A percentile compares a stretch with the other conserved stretches of the same genome.
These are phyloP conservation scores for Microstroma glucosiphilum DNA, from an alignment of 1,284 basidiomycete genomes.

Conservation along the genomic window DNA sequence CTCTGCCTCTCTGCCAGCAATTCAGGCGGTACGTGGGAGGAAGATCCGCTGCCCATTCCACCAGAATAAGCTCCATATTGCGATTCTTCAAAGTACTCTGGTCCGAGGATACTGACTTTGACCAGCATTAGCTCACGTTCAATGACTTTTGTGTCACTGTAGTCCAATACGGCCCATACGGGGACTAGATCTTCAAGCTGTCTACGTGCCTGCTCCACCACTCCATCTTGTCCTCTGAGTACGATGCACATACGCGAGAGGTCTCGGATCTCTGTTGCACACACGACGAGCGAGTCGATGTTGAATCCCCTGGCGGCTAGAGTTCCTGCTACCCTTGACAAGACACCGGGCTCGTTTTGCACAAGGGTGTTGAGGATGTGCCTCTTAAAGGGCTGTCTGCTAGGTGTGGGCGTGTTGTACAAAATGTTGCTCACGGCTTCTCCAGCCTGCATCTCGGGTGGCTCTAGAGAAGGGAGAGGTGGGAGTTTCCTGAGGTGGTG, in stretches of 20 bases:
- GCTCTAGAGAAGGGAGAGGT: constrained; percentile 45
- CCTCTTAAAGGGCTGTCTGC: constrained; percentile 86
- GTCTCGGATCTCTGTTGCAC: constrained; percentile 94
- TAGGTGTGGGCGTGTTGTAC: constrained; percentile 82
- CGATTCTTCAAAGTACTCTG: constrained; percentile 76
- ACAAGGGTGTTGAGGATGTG: constrained; percentile 97
- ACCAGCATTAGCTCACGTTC: constrained; percentile 80
- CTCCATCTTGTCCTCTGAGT: constrained; percentile 89
- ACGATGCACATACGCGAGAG: constrained; percentile 98
- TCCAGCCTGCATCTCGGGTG: constrained; percentile 44
- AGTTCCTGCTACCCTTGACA: constrained; percentile 94
- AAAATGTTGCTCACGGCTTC: constrained; percentile 52
- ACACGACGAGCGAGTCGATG: constrained; percentile 95
- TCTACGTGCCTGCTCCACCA: constrained; percentile 75
- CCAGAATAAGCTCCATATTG: constrained; percentile 20
- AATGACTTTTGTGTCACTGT: constrained; percentile 59
- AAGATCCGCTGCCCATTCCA: background rate
- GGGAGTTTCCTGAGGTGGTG: constrained; percentile 55
- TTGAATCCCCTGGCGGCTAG: constrained; percentile 96
- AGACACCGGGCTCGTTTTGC: constrained; percentile 97
- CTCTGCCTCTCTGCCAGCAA: constrained; percentile 34
- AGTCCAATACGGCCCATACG: constrained; percentile 50
- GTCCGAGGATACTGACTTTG: constrained; percentile 91
- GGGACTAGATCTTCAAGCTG: constrained; percentile 49
- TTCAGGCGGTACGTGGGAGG: constrained; percentile 25